Conservation (phyloP, 108 stramenopile genomes). For the Aurantiochytrium sp. region DNA sequence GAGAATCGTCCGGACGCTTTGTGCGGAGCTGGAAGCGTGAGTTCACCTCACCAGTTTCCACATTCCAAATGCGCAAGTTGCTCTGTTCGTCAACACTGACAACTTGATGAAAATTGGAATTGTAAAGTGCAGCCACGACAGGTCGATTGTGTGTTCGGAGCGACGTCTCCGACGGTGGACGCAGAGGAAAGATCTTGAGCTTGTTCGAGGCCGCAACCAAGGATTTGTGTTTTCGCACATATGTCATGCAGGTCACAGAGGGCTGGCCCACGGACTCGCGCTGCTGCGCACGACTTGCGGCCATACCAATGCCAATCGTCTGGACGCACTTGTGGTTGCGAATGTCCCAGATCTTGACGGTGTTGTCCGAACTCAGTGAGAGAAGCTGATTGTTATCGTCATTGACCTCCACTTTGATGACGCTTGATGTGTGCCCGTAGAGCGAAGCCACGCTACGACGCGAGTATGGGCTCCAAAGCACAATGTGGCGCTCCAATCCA, state of each 20-base stretch:
- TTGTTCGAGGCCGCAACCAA: slow-evolving; percentile 19
- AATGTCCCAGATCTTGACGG: slow-evolving; percentile 25
- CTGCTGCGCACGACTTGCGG: not conserved
- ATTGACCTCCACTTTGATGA: not conserved
- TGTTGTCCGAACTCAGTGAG: slow-evolving; percentile 1
- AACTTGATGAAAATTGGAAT: slow-evolving; percentile 37
- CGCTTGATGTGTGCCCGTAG: slow-evolving; percentile 4
- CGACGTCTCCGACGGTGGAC: not conserved
- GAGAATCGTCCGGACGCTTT: not conserved
- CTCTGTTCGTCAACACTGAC: not conserved
- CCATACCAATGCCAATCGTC: not conserved
- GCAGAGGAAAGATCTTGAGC: slow-evolving; percentile 19
- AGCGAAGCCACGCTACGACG: not conserved
- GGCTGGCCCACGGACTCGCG: not conserved
- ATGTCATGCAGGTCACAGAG: not conserved
- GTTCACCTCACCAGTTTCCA: slow-evolving; percentile 32
- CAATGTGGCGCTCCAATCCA: slow-evolving; percentile 9
- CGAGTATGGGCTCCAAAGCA: slow-evolving; percentile 25
- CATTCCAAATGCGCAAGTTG: slow-evolving; percentile 37
- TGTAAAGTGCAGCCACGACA: slow-evolving; percentile 35
- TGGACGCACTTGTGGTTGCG: slow-evolving; percentile 12
- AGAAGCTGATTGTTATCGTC: slow-evolving; percentile 13
- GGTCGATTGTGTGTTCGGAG: slow-evolving; percentile 22
- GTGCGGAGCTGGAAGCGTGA: slow-evolving; percentile 26
- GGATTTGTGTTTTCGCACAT: not conserved